Percentiles rank a stretch among this genome's conserved stretches.
Evolutionary conservation across 176 grass and related monocot genomes (phyloP).

Genomic region (Eleusine indica): DNA sequence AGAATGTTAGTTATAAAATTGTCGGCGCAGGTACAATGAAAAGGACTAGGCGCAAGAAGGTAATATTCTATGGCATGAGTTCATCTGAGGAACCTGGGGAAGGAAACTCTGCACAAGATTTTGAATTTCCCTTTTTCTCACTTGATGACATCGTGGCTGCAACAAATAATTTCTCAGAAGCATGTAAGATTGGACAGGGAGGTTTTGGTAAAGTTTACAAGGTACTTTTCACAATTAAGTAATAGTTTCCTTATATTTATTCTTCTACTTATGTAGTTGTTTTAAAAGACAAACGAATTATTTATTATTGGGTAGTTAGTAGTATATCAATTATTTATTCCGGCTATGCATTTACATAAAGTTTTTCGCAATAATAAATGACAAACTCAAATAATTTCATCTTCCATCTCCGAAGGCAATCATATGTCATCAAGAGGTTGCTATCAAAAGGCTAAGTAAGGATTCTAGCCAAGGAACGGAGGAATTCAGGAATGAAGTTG

Average conservation of each 20-base stretch:
- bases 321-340: neutral
- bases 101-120: neutral
- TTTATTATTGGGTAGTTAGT: neutral
- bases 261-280: neutral
- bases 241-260: neutral
- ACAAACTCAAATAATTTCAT: neutral
- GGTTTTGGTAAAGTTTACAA: conserved; percentile 53
- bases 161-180: conserved; percentile 26
- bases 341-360: neutral
- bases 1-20: neutral
- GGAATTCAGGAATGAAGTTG: conserved; percentile 41
- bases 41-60: neutral
- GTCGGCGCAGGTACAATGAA: neutral
- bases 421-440: conserved; percentile 27
- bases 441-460: conserved; percentile 43
- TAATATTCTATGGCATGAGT: neutral
- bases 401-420: neutral
- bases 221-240: neutral
- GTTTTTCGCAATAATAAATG: neutral
- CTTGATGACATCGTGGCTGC: conserved; percentile 20
- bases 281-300: neutral
- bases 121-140: conserved; percentile 22
- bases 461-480: conserved; percentile 43
- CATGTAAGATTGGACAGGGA: conserved; percentile 36
- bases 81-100: neutral